Conservation (phyloP, 2,329 filamentous ascomycete species). For the Alternaria consortialis region DNA sequence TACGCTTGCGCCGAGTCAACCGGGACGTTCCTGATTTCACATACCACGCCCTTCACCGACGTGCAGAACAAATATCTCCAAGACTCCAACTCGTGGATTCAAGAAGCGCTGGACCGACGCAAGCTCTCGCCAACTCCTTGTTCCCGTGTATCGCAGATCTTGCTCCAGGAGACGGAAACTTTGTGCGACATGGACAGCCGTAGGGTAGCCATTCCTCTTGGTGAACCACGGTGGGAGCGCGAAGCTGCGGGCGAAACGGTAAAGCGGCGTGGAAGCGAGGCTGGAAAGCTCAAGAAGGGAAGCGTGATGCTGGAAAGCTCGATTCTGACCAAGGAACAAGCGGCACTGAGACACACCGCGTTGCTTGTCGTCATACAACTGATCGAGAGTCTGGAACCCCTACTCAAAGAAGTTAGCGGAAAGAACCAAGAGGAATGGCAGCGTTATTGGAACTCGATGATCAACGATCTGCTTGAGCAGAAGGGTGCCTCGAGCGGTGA, state of each 20-base stretch:
- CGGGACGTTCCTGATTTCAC: slow-evolving; percentile 82
- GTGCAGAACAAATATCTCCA: slow-evolving; percentile 83
- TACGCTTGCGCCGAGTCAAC: slow-evolving; percentile 71
- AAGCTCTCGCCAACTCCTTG: slow-evolving; percentile 80
- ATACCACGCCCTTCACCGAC: slow-evolving; percentile 81
- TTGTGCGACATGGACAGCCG: slow-evolving; percentile 75
- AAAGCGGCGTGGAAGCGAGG: slow-evolving; percentile 67
- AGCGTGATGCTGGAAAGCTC: slow-evolving; percentile 50
- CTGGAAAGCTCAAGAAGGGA: slow-evolving; percentile 48
- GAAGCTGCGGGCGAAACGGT: slow-evolving; percentile 62
- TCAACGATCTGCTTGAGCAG: slow-evolving; percentile 81
- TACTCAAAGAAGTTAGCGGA: slow-evolving; percentile 81
- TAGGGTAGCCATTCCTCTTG: slow-evolving; percentile 85
- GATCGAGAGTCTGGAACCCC: slow-evolving; percentile 84
- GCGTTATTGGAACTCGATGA: slow-evolving; percentile 87
- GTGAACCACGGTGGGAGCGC: slow-evolving; percentile 86
- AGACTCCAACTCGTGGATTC: slow-evolving; percentile 85
- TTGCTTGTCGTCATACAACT: slow-evolving; percentile 81
- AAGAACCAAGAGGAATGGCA: slow-evolving; percentile 95
- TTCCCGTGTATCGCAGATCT: slow-evolving; percentile 75
- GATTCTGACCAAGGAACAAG: slow-evolving; percentile 72
- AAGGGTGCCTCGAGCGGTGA: slow-evolving; percentile 83
- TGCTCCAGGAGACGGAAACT: slow-evolving; percentile 80
- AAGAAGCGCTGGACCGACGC: slow-evolving; percentile 75
- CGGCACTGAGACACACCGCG: slow-evolving; percentile 79